Percentiles rank a stretch among this genome's conserved stretches.
phyloP scores from a whole-genome alignment of 2,329 filamentous ascomycete genomes.

The Alternaria longipes region DNA sequence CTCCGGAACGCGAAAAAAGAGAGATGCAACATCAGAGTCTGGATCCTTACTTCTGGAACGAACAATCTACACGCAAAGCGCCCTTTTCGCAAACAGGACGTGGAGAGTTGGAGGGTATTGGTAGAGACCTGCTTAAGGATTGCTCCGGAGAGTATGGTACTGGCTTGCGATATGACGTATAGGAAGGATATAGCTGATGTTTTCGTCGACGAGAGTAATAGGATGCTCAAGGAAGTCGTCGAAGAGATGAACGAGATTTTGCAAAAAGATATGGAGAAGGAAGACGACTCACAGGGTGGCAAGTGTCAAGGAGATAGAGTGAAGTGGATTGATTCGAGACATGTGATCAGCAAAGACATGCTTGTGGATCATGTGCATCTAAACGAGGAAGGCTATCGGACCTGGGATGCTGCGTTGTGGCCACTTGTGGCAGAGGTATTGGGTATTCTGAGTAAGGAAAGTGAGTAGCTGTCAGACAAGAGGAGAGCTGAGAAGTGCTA shows the following conservation, averaged over 20 bases:
- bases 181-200: conserved; percentile 10
- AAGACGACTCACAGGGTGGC: not conserved
- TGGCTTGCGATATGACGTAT: conserved; percentile 16
- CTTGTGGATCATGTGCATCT: conserved; percentile 30
- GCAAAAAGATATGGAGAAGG: not conserved
- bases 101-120: conserved; percentile 12
- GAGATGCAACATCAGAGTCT: conserved; percentile 15
- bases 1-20: not conserved
- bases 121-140: conserved; percentile 18
- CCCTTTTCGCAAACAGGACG: conserved; percentile 4
- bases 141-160: conserved; percentile 15
- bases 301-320: conserved; percentile 3
- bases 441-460: not conserved
- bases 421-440: not conserved
- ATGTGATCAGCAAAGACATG: conserved; percentile 13
- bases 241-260: conserved; percentile 5
- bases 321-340: conserved; percentile 19
- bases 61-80: conserved; percentile 14
- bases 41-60: conserved; percentile 23
- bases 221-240: conserved; percentile 13
- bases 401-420: conserved; percentile 20
- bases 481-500: not conserved
- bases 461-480: not conserved
- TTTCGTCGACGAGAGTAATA: conserved; percentile 19
- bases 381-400: conserved; percentile 21